Percentiles rank a stretch among this genome's conserved stretches.
Evolutionary conservation across 306 rosid species (phyloP).

Genomic region (Trichosanthes cucumerina): DNA sequence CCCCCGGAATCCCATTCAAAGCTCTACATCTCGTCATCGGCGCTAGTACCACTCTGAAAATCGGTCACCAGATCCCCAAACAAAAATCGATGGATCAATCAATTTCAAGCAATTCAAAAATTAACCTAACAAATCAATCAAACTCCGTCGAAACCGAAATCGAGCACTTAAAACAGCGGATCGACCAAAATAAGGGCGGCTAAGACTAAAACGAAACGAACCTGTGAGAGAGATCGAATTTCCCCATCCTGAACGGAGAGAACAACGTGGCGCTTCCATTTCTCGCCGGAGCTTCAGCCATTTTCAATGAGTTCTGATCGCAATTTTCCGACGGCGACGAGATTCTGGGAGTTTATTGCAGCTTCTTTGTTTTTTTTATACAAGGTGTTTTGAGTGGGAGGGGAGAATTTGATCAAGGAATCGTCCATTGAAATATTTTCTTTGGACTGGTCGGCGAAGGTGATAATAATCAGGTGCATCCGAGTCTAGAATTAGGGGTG

Average conservation of each 20-base stretch:
- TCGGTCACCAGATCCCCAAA: neutral
- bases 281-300: constrained; percentile 1
- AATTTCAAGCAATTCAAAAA: neutral
- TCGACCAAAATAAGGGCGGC: neutral
- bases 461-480: neutral
- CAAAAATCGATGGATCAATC: neutral
- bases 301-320: neutral
- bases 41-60: constrained; percentile 48
- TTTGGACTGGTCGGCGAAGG: neutral
- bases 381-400: neutral
- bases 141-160: neutral
- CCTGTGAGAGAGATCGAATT: constrained; percentile 72
- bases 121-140: neutral
- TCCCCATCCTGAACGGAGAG: constrained; percentile 63
- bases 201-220: neutral
- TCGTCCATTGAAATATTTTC: neutral
- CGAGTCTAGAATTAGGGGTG: neutral
- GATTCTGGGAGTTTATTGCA: neutral
- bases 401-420: neutral
- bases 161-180: neutral
- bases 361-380: neutral
- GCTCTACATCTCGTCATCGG: constrained; percentile 55
- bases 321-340: neutral
- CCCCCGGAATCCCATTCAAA: constrained; percentile 28
- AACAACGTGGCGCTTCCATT: constrained; percentile 29